Base-by-base conservation (phyloP, 306 rosid genomes). In the Begonia fuchsioides region DNA sequence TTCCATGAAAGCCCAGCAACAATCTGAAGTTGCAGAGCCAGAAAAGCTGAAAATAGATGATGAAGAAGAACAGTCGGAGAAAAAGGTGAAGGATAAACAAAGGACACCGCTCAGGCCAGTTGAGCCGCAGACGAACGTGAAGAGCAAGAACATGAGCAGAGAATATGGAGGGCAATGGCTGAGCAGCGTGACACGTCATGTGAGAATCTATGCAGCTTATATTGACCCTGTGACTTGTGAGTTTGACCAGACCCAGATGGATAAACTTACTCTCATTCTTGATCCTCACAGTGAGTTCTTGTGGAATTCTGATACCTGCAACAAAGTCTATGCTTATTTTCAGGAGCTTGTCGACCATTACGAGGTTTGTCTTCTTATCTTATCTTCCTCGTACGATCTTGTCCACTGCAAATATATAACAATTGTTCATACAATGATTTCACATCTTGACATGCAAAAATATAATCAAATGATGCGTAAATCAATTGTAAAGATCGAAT, bases 91-190 rank as follows among this genome's bases (percentile, higher is more conserved):
- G 17, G 63, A 74, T 62, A 65, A 71, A 13, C 65, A 61, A 58
- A 80, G 81, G 47, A 62, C 71, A 38, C 59, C 18, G 13, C 82
- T 76, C 38, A 75, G 97, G 67, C 97, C 97, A 10, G 97, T 81
- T 63, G 97, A 85, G 44, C 56, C 60, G 16, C 97, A 90, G 55
- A 1, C 52, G 61, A 81, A 79, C 40, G 95, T 90, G 45, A 73
- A 73, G 69, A 75, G 82, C 80, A 85, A 64, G 72, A 78, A 78
- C 67, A 70, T 90, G 95, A 50, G 70, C 39, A 79, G 78, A 58
- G 97, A 90, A 44, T 84, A 79, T 57, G 97, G 97, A 57, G 95
- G 97, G 43, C 95, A 90, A 55, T 90, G 83, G 88, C 78, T 80
- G 12, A 76, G 88, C 72, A 61, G 83, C 4, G 68, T 53, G 9